Conservation (phyloP, 345 rosid genomes). For the Corymbia maculata region DNA sequence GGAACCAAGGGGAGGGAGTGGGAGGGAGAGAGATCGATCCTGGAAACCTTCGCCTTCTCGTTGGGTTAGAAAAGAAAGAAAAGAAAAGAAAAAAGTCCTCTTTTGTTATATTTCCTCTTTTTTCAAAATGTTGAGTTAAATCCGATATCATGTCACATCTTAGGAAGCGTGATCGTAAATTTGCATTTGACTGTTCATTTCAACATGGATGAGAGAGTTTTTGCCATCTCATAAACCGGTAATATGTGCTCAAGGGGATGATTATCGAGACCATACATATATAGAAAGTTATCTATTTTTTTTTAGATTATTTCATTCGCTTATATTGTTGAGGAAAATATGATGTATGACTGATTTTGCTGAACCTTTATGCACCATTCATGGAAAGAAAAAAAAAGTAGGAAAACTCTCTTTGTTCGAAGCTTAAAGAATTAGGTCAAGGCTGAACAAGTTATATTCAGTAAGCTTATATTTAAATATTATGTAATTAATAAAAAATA, state of each 20-base stretch:
- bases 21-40: no score
- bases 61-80: no score
- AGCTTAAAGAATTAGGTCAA: not conserved
- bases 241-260: rapidly evolving
- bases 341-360: not conserved
- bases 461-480: not conserved
- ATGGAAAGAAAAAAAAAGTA: no score
- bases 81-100: rapidly evolving
- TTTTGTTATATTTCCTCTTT: rapidly evolving
- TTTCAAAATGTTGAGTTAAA: no score
- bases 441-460: not conserved
- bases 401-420: not conserved
- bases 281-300: not conserved
- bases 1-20: no score
- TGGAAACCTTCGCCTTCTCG: no score
- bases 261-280: no score
- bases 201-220: rapidly evolving
- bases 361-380: rapidly evolving
- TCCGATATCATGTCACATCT: no score
- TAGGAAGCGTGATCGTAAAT: rapidly evolving
- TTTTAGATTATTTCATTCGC: not conserved
- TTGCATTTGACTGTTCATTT: rapidly evolving
- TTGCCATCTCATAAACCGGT: rapidly evolving
- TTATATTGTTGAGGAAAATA: no score
- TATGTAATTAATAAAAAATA: no score